phyloP scores from a whole-genome alignment of 2,329 filamentous ascomycete genomes.

The Penicillium palitans region DNA sequence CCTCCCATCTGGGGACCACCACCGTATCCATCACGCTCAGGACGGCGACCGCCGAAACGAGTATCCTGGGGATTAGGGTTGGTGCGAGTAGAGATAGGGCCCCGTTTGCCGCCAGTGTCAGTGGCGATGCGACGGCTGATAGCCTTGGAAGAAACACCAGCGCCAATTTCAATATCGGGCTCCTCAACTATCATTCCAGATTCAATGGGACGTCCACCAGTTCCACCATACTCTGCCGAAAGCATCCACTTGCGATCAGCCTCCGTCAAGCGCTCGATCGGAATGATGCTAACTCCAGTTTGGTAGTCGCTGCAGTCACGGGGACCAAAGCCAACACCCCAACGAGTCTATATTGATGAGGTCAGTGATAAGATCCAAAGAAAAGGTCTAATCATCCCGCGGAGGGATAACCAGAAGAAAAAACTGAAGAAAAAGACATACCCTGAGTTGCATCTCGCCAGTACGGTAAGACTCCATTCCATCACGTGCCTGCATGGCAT shows the following conservation, averaged over 20 bases:
- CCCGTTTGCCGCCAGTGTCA: constrained; percentile 51
- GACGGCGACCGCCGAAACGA: constrained; percentile 33
- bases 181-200: constrained; percentile 89
- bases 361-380: background rate
- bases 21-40: constrained; percentile 37
- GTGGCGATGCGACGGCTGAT: constrained; percentile 55
- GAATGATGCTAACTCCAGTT: constrained; percentile 88
- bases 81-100: constrained; percentile 49
- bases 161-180: constrained; percentile 97
- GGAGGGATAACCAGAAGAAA: background rate
- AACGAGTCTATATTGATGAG: constrained; percentile 66
- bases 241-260: constrained; percentile 97
- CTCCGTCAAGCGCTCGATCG: constrained; percentile 88
- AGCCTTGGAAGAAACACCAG: constrained; percentile 89
- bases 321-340: constrained; percentile 96
- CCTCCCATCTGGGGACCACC: constrained; percentile 20
- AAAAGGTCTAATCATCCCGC: background rate
- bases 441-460: constrained; percentile 70
- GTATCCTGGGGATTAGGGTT: constrained; percentile 23
- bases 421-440: constrained; percentile 46
- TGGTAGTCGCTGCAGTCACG: constrained; percentile 96
- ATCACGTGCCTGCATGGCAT: constrained; percentile 79
- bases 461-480: constrained; percentile 80
- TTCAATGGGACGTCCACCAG: constrained; percentile 78
- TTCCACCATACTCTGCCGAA: constrained; percentile 89